Evolutionary conservation across 2,329 filamentous ascomycete species (phyloP).

Genomic region (Ophiostoma himal-ulmi): DNA sequence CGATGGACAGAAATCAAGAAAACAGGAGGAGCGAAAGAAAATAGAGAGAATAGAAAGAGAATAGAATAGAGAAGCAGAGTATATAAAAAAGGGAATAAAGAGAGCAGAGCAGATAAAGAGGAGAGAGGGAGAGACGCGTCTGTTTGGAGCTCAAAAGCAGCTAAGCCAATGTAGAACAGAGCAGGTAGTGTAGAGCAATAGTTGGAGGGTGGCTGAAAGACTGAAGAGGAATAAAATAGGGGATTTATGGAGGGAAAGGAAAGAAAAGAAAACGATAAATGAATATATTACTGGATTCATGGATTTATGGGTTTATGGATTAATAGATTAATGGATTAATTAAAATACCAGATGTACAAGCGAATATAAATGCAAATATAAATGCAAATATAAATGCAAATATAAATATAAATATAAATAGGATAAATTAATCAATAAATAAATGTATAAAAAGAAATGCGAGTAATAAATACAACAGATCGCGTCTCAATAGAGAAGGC

Average conservation of each 20-base stretch:
- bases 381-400: too few relatives aligned
- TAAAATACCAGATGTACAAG: neutral
- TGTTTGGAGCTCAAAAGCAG: conserved; percentile 8
- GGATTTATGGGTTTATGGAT: neutral
- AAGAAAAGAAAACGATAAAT: neutral
- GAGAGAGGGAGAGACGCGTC: neutral
- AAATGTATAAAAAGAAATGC: too few relatives aligned
- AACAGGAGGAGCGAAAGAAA: neutral
- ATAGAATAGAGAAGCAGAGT: neutral
- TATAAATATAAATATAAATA: too few relatives aligned
- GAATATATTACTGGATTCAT: neutral
- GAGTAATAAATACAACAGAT: neutral
- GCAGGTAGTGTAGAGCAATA: neutral
- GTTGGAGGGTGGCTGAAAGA: too few relatives aligned
- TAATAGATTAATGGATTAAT: neutral
- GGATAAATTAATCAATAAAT: too few relatives aligned
- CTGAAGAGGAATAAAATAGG: conserved; percentile 1
- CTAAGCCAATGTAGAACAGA: neutral
- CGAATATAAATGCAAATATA: neutral
- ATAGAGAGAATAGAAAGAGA: neutral
- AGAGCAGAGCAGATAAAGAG: neutral
- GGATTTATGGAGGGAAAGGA: neutral
- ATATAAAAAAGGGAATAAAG: conserved; percentile 4
- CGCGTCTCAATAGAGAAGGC: neutral
- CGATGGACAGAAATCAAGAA: neutral